Base-by-base conservation (phyloP, 305 asterid genomes). In the Plantago rigida region DNA sequence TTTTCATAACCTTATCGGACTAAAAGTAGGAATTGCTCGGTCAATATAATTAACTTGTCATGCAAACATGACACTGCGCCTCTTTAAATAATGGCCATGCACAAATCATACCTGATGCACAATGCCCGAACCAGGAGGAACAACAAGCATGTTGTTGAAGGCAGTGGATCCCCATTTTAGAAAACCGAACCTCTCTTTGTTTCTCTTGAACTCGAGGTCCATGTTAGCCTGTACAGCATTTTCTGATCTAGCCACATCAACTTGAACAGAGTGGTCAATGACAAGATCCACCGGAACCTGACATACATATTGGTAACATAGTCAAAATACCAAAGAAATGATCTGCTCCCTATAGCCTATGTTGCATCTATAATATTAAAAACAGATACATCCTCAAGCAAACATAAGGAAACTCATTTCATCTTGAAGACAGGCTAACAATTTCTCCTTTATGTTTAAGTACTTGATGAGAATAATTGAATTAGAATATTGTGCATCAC, bases 71-170 rank as follows among this genome's bases (percentile, higher is more conserved):
- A 34, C 1, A 34, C 9, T 22, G 42, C 59, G 55, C 29, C 58
- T 4, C 19, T 3, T 12, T 12, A 8, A 17, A 3, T 4, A 53
- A 26, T 4, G 58, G 42, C 1, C 3, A 3, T 24, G 11, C 19
- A 53, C 42, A 26, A 53, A 47, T 11, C 9, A 60, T 77, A 88
- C 96, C 95, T 88, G 96, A 56, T 88, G 96, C 54, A 88, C 96
- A 63, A 88, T 88, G 62, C 96, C 95, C 62, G 96, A 88, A 67
- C 96, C 96, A 64, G 96, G 93, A 62, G 96, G 96, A 73, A 88
- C 95, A 66, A 88, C 95, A 56, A 88, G 96, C 96, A 88, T 88
- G 66, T 88, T 88, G 64, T 28, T 79, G 77, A 86, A 88, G 69
- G 96, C 94, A 53, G 74, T 79, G 39, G 96, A 86, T 29, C 96